Evolutionary conservation across 306 rosid genomes (phyloP), one percentile per base, ranked within the genome.

Genomic region (Morella rubra): DNA sequence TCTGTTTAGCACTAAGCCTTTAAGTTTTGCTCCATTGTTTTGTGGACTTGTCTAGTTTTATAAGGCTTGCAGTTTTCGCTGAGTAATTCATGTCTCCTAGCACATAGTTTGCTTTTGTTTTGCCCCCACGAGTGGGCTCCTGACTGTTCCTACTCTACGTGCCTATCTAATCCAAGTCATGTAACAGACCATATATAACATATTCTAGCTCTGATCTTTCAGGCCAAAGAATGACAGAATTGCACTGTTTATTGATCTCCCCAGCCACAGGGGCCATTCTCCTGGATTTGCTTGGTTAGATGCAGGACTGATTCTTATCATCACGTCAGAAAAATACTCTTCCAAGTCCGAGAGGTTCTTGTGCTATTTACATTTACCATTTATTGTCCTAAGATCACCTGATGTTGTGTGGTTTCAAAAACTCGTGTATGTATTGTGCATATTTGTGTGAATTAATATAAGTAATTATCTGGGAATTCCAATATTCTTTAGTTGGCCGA

Each of bases 181-280:
- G 6, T 40, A 59, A 61, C 40, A 8, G 44, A 13, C 24, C 4
- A 5, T 20, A 27, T 7, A 77, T 67, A 76, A 81, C 64, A 42
- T 72, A 50, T 81, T 76, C 79, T 80, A 18, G 81, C 14, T 81
- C 47, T 75, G 13, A 50, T 58, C 44, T 86, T 85, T 77, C 89
- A 86, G 87, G 89, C 77, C 71, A 74, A 73, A 13, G 84, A 81
- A 73, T 84, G 87, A 83, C 32, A 50, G 53, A 41, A 14, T 68
- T 40, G 50, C 14, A 77, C 85, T 45, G 60, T 82, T 55, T 44
- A 71, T 68, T 76, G 76, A 45, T 64, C 76, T 77, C 52, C 70
- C 40, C 20, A 9, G 77, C 76, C 73, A 70, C 53, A 18, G 46
- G 72, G 27, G 82, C 71, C 66, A 52, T 56, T 82, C 77, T 82